phyloP scores from a whole-genome alignment of 2,329 filamentous ascomycete species.

The Botrytis fabae region DNA sequence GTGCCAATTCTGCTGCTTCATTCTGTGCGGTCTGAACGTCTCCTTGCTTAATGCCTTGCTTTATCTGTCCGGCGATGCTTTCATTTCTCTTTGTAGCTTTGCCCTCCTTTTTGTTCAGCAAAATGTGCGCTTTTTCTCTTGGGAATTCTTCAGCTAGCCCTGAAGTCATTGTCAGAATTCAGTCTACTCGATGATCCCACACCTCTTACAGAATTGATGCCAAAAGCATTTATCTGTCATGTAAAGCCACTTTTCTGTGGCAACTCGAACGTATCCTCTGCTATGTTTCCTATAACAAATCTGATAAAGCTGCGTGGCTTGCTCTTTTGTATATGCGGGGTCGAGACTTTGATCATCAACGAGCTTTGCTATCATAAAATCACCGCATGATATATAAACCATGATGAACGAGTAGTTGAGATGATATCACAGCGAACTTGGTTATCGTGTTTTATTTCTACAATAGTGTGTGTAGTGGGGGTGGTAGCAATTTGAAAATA shows the following conservation, averaged over 20 bases:
- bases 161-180: background rate
- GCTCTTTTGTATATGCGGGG: background rate
- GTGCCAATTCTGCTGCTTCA: background rate
- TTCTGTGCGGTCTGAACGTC: background rate
- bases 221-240: conserved; percentile 11
- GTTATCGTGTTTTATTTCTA: background rate
- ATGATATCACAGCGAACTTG: background rate
- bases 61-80: background rate
- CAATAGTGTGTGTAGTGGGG: background rate
- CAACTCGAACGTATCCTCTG: background rate
- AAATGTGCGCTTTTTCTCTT: background rate
- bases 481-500: background rate
- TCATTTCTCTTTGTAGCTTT: background rate
- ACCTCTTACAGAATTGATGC: conserved; percentile 10
- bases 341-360: background rate
- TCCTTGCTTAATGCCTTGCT: background rate
- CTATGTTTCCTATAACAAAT: conserved; percentile 4
- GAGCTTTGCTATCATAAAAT: conserved; percentile 5
- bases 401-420: background rate
- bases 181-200: background rate
- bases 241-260: background rate
- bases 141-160: conserved; percentile 9
- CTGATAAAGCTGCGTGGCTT: background rate
- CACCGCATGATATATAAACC: conserved; percentile 9
- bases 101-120: background rate